Evolutionary conservation across 768 basidiomycete genomes (phyloP), one percentile per base, ranked within the genome.

Genomic region (Trametes cubensis): DNA sequence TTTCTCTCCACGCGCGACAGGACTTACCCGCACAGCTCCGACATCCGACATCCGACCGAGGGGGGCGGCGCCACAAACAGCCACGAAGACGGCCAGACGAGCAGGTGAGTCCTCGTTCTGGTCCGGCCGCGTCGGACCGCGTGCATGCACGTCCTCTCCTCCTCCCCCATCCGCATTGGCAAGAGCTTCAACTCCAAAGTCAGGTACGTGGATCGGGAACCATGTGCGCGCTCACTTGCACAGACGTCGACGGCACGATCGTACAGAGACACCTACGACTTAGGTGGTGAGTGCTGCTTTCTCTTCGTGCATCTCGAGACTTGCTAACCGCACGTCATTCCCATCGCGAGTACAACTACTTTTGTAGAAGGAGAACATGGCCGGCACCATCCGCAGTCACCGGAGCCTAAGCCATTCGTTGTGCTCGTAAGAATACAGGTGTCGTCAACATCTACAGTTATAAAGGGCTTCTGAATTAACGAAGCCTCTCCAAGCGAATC

Each of bases 101-200:
- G 41, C 4, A 42, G 53, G 53, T 54, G 53, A 54, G 53, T 44
- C 53, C 14, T 54, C 53, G 41, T 54, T 42, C 53, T 54, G 53
- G 41, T 54, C 39, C 53, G 53, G 53, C 53, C 23, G 40, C 53
- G 41, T 30, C 50, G 30, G 28, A 15, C 50, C 26, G 4, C 48
- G n/a, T n/a, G n/a, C 26, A 13, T 23, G 23, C 25, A n/a, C n/a
- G n/a, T n/a, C n/a, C n/a, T n/a, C n/a, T n/a, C n/a, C n/a, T n/a
- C 25, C 45, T 21, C 45, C 45, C 28, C 20, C 2, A 7, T 28
- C 23, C 25, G 23, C 48, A 49, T n/a, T n/a, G n/a, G n/a, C n/a
- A 49, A 7, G 1, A 5, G 13, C 34, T 5, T 11, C 10, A 4
- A 49, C 34, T 4, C 34, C 2, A 34, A 34, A 10, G 11, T 6